phyloP scores from a whole-genome alignment of 352 stramenopile genomes.

The Phytophthora aleatoria region DNA sequence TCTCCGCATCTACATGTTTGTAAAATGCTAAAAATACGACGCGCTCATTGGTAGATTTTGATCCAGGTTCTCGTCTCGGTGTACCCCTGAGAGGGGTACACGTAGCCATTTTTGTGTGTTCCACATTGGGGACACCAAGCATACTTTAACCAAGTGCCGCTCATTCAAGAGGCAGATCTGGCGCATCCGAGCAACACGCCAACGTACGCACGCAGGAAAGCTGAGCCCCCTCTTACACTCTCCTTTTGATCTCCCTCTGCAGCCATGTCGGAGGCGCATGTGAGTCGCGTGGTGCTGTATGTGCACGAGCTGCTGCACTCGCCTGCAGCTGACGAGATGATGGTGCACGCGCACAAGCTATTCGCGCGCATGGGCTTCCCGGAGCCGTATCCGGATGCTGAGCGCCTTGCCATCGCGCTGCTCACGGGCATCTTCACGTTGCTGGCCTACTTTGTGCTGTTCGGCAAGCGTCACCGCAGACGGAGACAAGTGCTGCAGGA shows the following conservation, averaged over 20 bases:
- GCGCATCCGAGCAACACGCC: slow-evolving; percentile 3
- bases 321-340: slow-evolving; percentile 64
- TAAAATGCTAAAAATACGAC: slow-evolving; percentile 7
- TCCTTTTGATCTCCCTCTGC: slow-evolving; percentile 26
- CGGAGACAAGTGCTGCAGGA: slow-evolving; percentile 69
- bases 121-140: neutral
- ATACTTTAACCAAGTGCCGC: slow-evolving; percentile 11
- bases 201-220: neutral
- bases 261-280: slow-evolving; percentile 60
- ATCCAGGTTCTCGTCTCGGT: neutral
- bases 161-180: slow-evolving; percentile 10
- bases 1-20: slow-evolving; percentile 15
- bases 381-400: slow-evolving; percentile 85
- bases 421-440: slow-evolving; percentile 83
- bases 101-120: slow-evolving; percentile 14
- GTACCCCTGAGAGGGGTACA: slow-evolving; percentile 11
- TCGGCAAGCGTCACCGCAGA: slow-evolving; percentile 83
- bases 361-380: slow-evolving; percentile 75
- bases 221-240: neutral
- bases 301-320: slow-evolving; percentile 85
- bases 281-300: slow-evolving; percentile 66
- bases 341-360: slow-evolving; percentile 70
- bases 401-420: slow-evolving; percentile 83
- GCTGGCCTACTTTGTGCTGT: slow-evolving; percentile 88
- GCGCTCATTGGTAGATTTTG: slow-evolving; percentile 22